Evolutionary conservation across 106 monocot genomes (phyloP), one percentile per base, ranked within the genome.

Genomic region (Platanthera guangdongensis): DNA sequence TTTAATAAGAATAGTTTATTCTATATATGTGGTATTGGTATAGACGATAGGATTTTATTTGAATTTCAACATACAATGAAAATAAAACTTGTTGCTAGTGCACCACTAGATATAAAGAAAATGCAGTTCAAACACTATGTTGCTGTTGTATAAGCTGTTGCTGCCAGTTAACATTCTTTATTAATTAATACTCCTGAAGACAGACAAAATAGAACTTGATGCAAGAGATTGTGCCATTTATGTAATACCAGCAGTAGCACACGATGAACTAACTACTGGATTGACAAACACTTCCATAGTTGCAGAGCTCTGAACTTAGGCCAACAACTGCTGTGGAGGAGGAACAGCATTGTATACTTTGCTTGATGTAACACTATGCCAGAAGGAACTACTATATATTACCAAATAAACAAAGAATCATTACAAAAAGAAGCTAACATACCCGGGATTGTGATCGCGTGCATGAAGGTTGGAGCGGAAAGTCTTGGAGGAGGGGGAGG

Each of bases 281-380:
- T 80, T 79, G 30, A 12, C 39, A 69, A 73, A 71, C 79, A 67
- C 79, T 79, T 28, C 57, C 4, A 60, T 11, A 52, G 46, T 67
- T 16, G 9, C 69, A 78, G 83, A 75, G 68, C 50, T 77, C 45
- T 71, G 68, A 57, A 63, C 52, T 80, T 71, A 83, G 51, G 78
- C 62, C 72, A 85, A 69, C 73, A 89, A 78, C 39, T 95, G 86
- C 39, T 85, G 81, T 28, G 93, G 91, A 11, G 92, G 99, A 81
- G 92, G 94, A 77, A 99, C 90, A 50, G 91, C 88, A 81, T 78
- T 76, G 60, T 88, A 90, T n/a, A 78, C 86, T 59, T 90, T 94
- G 78, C 80, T 86, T 25, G 94, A 83, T 83, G 89, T 77, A 48
- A 75, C 72, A 80, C 94, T 94, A 83, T 8, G 10, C 47, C 52